Evolutionary conservation across 345 rosid genomes (phyloP).

Genomic region (Pugionium cornutum): DNA sequence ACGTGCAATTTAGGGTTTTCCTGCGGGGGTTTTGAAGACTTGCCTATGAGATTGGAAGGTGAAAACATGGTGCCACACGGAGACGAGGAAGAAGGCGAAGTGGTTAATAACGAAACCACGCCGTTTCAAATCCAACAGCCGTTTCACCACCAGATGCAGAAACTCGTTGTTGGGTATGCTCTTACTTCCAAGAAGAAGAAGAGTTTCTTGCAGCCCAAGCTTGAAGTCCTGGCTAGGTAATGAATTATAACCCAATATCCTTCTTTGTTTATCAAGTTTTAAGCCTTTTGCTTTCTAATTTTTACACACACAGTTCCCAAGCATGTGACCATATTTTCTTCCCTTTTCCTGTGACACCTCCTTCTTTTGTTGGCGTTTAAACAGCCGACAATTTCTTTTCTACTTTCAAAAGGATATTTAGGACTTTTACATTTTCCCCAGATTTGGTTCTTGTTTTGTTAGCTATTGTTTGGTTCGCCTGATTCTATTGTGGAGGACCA

Average conservation of each 20-base stretch:
- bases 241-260: background rate
- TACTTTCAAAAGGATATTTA: slow-evolving; percentile 20
- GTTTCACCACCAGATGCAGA: slow-evolving; percentile 39
- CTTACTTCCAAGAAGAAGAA: slow-evolving; percentile 86
- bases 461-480: slow-evolving; percentile 21
- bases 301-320: slow-evolving; percentile 15
- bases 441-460: slow-evolving; percentile 36
- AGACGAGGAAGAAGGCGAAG: slow-evolving; percentile 35
- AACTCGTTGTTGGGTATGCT: slow-evolving; percentile 80
- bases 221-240: slow-evolving; percentile 71
- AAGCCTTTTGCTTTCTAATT: background rate
- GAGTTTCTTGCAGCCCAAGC: slow-evolving; percentile 89
- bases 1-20: slow-evolving; percentile 43
- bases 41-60: slow-evolving; percentile 54
- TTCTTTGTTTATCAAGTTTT: slow-evolving; percentile 18
- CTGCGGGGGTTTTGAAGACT: slow-evolving; percentile 33
- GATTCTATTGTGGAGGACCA: slow-evolving; percentile 34
- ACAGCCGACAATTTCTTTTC: slow-evolving; percentile 31
- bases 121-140: slow-evolving; percentile 24
- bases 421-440: slow-evolving; percentile 38
- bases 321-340: no score
- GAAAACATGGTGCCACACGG: slow-evolving; percentile 41
- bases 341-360: background rate
- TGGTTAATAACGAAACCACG: slow-evolving; percentile 12
- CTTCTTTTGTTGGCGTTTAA: slow-evolving; percentile 27